phyloP scores from a whole-genome alignment of 768 basidiomycete species.

The Mycena haematopus region DNA sequence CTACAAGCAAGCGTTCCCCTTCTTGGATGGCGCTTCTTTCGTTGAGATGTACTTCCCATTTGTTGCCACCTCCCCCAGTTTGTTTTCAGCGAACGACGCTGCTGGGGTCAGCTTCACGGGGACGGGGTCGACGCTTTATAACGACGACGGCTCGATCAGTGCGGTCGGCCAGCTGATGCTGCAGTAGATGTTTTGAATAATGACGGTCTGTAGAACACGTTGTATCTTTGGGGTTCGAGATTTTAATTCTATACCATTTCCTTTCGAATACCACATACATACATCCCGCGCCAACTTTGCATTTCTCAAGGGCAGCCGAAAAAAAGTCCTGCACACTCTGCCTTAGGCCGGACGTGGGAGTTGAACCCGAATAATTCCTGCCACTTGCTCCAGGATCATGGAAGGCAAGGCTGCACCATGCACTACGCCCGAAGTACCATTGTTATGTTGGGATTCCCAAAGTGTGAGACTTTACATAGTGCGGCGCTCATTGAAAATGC shows the following conservation, averaged over 20 bases:
- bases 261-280: too few relatives aligned
- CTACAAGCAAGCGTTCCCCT: constrained; percentile 41
- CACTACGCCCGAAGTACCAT: too few relatives aligned
- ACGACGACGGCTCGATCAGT: constrained; percentile 33
- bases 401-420: too few relatives aligned
- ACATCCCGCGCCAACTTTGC: too few relatives aligned
- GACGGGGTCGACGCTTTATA: constrained; percentile 41
- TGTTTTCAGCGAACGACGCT: constrained; percentile 33
- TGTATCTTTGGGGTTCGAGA: not conserved
- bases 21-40: constrained; percentile 41
- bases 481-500: too few relatives aligned
- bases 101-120: constrained; percentile 29
- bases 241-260: not conserved
- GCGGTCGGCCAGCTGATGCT: constrained; percentile 17
- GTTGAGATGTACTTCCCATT: constrained; percentile 46
- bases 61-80: constrained; percentile 38
- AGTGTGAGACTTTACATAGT: too few relatives aligned
- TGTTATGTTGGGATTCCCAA: too few relatives aligned
- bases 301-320: too few relatives aligned
- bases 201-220: not conserved
- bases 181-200: constrained; percentile 4
- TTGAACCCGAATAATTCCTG: too few relatives aligned
- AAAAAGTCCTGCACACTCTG: too few relatives aligned
- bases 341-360: too few relatives aligned
- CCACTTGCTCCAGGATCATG: too few relatives aligned